A percentile compares a stretch with the other conserved stretches of the same genome.
These are phyloP conservation scores for Fusarium secorum DNA, from an alignment of 2,329 filamentous ascomycete species.

Conservation along the genomic window DNA sequence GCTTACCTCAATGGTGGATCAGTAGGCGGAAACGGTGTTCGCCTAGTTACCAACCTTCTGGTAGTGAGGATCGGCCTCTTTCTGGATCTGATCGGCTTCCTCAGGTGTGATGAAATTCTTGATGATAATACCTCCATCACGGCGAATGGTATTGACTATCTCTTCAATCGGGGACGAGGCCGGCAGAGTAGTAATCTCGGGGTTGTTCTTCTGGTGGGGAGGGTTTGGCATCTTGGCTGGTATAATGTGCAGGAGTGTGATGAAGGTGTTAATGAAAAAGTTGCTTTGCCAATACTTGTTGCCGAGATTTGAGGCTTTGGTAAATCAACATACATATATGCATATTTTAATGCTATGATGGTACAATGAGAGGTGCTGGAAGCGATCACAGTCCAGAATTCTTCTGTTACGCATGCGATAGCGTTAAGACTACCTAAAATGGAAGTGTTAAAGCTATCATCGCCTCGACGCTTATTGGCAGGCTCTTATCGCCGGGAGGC, in stretches of 20 bases:
- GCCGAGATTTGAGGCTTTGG: no score
- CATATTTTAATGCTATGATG: fast-evolving
- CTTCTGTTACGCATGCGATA: no score
- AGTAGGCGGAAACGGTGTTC: background rate
- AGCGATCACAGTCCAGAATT: no score
- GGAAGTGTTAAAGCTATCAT: no score
- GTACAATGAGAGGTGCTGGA: no score
- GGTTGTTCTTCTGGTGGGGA: background rate
- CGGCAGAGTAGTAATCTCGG: background rate
- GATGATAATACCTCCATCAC: background rate
- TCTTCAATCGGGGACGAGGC: background rate
- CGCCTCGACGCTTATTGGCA: no score
- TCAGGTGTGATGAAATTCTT: background rate
- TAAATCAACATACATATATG: no score
- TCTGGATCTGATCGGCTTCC: background rate
- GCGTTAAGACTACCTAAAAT: no score
- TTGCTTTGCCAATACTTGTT: fast-evolving
- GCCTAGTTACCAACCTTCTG: background rate
- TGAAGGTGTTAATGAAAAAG: background rate
- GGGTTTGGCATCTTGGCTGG: background rate
- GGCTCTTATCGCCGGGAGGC: no score
- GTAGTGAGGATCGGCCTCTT: background rate
- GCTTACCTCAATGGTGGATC: background rate
- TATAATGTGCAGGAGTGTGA: no score
- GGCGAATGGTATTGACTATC: background rate